Evolutionary conservation across 352 stramenopile genomes (phyloP), one percentile per base, ranked within the genome.

Genomic region (Globisporangium okanoganense): DNA sequence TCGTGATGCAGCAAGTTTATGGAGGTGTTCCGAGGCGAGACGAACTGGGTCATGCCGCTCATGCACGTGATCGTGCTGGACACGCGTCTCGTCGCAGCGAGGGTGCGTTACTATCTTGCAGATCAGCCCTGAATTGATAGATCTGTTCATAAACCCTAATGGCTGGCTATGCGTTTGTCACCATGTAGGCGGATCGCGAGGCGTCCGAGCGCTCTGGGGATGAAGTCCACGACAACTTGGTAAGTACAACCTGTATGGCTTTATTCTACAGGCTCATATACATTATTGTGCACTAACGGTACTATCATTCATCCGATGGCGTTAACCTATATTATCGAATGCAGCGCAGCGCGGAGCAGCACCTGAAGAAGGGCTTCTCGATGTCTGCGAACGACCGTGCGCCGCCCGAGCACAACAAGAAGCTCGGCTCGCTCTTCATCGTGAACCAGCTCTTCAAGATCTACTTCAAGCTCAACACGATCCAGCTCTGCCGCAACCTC

Each of bases 371-470:
- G 55, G 84, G 82, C 1, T 95, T 95, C 38, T 84, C 85, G 35
- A 93, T 92, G 85, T 75, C 83, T 6, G 81, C 81, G 29, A 95
- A 95, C 65, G 86, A 94, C 60, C 84, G 86, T 66, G 86, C 82
- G 40, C 73, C 82, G 14, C 57, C 72, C 4, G 82, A 91, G 61
- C 69, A 92, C 68, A 94, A 90, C 76, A 95, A 95, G 75, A 91
- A 92, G 52, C 72, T 90, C 45, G 86, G 84, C n/a, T 75, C 82
- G 55, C 74, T 95, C 10, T 96, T 95, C 62, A 95, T 98, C 70
- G 94, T 97, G 48, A 98, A 98, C 66, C 91, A 98, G 74, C 84
- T 99, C 43, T 98, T 99, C 74, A 97, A 96, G 67, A 98, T 98
- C 75, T 99, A 99, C 79, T 99, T 99, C 76, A 91, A 93, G 70